These are phyloP conservation scores for Ampelocalamus luodianensis DNA, from an alignment of 176 grass and related monocot species.

Conservation along the genomic window DNA sequence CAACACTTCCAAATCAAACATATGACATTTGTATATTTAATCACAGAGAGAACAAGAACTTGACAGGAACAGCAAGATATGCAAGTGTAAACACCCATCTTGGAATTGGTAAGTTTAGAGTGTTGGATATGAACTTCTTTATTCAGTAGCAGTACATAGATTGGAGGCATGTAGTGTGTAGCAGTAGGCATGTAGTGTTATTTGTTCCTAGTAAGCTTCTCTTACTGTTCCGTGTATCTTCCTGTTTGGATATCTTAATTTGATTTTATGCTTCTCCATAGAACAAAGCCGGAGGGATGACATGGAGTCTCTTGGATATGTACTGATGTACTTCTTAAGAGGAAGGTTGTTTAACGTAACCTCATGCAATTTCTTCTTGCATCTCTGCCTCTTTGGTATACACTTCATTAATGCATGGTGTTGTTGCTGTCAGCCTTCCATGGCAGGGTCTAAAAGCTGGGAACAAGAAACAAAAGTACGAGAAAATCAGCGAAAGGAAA, in stretches of 20 bases:
- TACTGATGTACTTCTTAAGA: slow-evolving; percentile 93
- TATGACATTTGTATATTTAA: slow-evolving; percentile 25
- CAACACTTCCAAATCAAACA: neutral
- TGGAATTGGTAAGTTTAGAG: slow-evolving; percentile 68
- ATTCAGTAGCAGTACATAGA: neutral
- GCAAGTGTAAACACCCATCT: slow-evolving; percentile 93
- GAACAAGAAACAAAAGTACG: slow-evolving; percentile 93
- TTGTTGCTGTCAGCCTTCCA: slow-evolving; percentile 62
- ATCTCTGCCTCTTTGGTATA: neutral
- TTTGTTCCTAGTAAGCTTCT: neutral
- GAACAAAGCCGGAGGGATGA: slow-evolving; percentile 98
- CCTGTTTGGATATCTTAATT: slow-evolving; percentile 5
- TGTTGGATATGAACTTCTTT: neutral
- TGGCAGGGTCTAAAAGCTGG: slow-evolving; percentile 97
- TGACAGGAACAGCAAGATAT: slow-evolving; percentile 92
- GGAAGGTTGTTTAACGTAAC: slow-evolving; percentile 69
- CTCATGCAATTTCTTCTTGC: neutral
- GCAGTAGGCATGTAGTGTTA: neutral
- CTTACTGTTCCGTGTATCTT: neutral
- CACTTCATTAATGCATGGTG: neutral
- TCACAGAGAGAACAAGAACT: slow-evolving; percentile 81
- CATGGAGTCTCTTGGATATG: slow-evolving; percentile 96
- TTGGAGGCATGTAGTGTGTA: neutral
- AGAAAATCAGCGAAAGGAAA: slow-evolving; percentile 90
- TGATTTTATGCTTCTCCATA: slow-evolving; percentile 44